These are phyloP conservation scores for Spathaspora sp. DNA, from an alignment of 805 yeast genomes.

Conservation along the genomic window DNA sequence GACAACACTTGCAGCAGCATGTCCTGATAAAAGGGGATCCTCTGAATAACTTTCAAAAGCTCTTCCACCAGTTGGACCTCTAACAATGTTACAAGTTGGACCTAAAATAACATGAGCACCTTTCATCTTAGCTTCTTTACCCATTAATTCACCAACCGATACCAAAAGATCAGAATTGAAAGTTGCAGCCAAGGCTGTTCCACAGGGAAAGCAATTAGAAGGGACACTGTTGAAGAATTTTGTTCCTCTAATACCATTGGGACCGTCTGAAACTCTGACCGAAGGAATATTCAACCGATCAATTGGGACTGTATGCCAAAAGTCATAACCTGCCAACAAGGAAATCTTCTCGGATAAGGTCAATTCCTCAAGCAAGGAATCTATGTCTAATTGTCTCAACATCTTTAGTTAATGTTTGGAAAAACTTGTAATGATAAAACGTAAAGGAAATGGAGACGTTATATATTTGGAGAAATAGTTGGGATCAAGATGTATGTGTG, in stretches of 20 bases:
- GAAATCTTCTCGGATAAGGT: constrained; percentile 29
- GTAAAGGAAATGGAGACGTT: not conserved
- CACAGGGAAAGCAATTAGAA: constrained; percentile 59
- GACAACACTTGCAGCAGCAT: constrained; percentile 43
- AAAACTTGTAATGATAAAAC: not conserved
- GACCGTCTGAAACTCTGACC: constrained; percentile 53
- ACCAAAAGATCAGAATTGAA: constrained; percentile 47
- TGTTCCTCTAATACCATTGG: constrained; percentile 65
- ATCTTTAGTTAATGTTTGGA: not conserved
- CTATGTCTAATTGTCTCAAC: constrained; percentile 22
- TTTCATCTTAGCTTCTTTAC: constrained; percentile 50
- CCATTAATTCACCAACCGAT: constrained; percentile 52
- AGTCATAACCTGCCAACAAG: constrained; percentile 38
- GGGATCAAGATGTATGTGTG: not conserved
- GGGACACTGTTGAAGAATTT: constrained; percentile 49
- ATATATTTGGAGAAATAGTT: not conserved
- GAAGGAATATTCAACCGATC: constrained; percentile 43
- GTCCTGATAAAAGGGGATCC: constrained; percentile 51
- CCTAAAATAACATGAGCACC: constrained; percentile 41
- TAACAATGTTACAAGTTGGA: constrained; percentile 47
- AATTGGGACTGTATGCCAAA: constrained; percentile 48
- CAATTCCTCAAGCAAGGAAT: constrained; percentile 23
- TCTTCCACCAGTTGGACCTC: constrained; percentile 63
- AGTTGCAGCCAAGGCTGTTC: constrained; percentile 57
- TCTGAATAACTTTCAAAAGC: constrained; percentile 62